phyloP scores from a whole-genome alignment of 202 grass and related monocot genomes.

The Elaeis oleifera region DNA sequence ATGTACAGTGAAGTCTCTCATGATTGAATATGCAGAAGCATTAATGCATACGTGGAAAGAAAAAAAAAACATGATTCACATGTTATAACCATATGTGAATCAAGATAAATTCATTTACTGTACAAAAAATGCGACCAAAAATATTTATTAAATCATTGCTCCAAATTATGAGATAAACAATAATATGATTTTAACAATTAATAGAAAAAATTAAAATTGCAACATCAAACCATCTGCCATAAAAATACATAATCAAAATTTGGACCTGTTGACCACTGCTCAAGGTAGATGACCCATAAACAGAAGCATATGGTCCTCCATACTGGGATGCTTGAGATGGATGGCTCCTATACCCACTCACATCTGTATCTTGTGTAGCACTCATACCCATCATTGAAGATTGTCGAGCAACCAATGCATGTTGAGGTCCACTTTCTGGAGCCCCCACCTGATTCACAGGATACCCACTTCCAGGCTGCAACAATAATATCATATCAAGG shows the following conservation, averaged over 20 bases:
- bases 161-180: too few relatives aligned
- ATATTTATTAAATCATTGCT: too few relatives aligned
- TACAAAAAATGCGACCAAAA: too few relatives aligned
- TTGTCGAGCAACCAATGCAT: too few relatives aligned
- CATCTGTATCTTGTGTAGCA: conserved; percentile 30
- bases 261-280: conserved; percentile 47
- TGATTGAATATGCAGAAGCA: too few relatives aligned
- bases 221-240: background rate
- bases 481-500: background rate
- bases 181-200: too few relatives aligned
- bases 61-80: too few relatives aligned
- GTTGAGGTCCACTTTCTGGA: background rate
- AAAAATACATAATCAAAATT: background rate
- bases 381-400: conserved; percentile 8
- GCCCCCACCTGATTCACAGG: conserved; percentile 26
- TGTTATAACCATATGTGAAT: too few relatives aligned
- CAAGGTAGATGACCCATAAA: conserved; percentile 43
- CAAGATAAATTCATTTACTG: too few relatives aligned
- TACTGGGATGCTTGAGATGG: conserved; percentile 58
- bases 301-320: conserved; percentile 51
- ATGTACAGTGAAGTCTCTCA: too few relatives aligned
- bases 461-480: conserved; percentile 60
- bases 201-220: conserved; percentile 2
- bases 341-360: conserved; percentile 40
- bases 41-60: too few relatives aligned